Conservation (phyloP, 2,329 filamentous ascomycete genomes). For the Fusarium sp. region DNA sequence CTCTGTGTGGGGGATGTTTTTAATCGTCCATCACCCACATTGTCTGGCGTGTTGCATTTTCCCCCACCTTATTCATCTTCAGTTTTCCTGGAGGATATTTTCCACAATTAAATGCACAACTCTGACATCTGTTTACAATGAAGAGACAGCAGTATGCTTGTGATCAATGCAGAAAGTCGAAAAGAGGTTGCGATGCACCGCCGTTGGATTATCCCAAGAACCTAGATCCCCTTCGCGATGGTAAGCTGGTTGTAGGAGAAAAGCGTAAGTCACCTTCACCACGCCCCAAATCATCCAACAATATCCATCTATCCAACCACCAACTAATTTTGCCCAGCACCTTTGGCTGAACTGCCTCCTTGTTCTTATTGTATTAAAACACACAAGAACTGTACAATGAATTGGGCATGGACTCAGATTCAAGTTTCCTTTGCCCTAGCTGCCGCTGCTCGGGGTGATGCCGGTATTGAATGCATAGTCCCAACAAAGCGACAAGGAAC, state of each 20-base stretch:
- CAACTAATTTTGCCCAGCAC: neutral
- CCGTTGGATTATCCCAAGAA: constrained; percentile 16
- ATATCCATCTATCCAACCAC: neutral
- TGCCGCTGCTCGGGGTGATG: constrained; percentile 17
- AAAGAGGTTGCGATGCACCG: constrained; percentile 28
- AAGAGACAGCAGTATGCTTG: constrained; percentile 34
- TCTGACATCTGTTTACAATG: neutral
- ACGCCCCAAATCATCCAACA: too few species aligned
- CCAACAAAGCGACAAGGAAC: constrained; percentile 7
- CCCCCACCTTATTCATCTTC: constrained; percentile 2
- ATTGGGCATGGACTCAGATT: constrained; percentile 46
- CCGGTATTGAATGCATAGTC: constrained; percentile 19
- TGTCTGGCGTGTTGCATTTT: neutral
- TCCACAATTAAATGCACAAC: neutral
- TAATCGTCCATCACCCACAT: constrained; percentile 3
- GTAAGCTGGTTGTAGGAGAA: constrained; percentile 31
- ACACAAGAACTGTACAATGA: constrained; percentile 50
- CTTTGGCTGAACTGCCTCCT: constrained; percentile 22
- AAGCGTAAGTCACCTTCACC: constrained; percentile 12
- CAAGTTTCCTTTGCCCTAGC: constrained; percentile 20
- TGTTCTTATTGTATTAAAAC: constrained; percentile 53
- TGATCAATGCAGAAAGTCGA: constrained; percentile 32
- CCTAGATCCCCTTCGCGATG: constrained; percentile 15
- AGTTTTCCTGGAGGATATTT: neutral
- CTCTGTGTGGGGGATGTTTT: neutral